Conservation (phyloP, 768 basidiomycete species). For the Amanita pallidorosea region DNA sequence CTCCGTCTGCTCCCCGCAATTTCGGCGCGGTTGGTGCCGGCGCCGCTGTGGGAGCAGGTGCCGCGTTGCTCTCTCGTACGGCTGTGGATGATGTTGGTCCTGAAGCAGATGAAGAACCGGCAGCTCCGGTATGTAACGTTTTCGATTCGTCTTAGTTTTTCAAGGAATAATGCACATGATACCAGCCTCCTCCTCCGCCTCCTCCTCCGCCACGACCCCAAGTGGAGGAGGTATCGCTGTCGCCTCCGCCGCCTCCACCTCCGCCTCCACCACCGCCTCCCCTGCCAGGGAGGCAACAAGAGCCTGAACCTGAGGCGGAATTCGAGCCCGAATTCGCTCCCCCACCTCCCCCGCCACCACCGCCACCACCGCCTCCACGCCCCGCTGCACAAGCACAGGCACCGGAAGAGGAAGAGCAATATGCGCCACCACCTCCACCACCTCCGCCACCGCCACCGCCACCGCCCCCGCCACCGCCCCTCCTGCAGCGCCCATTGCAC, state of each 20-base stretch:
- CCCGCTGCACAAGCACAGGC: slow-evolving; percentile 17
- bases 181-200: slow-evolving; percentile 20
- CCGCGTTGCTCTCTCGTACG: slow-evolving; percentile 6
- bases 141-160: not conserved
- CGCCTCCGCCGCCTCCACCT: slow-evolving; percentile 22
- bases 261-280: slow-evolving; percentile 29
- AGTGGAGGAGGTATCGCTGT: slow-evolving; percentile 18
- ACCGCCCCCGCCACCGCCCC: slow-evolving; percentile 34
- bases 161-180: not conserved
- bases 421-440: slow-evolving; percentile 22
- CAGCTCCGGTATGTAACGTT: slow-evolving; percentile 16
- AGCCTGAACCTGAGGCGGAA: slow-evolving; percentile 13
- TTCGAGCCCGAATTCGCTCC: slow-evolving; percentile 15
- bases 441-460: slow-evolving; percentile 45
- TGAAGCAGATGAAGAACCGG: slow-evolving; percentile 15
- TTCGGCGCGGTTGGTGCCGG: slow-evolving; percentile 29
- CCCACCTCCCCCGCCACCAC: slow-evolving; percentile 29
- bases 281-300: slow-evolving; percentile 19
- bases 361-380: not conserved
- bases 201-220: slow-evolving; percentile 16
- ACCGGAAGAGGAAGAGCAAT: not conserved
- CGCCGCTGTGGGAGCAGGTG: slow-evolving; percentile 21
- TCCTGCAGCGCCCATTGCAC: slow-evolving; percentile 31
- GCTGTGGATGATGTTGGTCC: slow-evolving; percentile 12
- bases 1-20: slow-evolving; percentile 26